Evolutionary conservation across 306 rosid species (phyloP).

Genomic region (Malus domestica): DNA sequence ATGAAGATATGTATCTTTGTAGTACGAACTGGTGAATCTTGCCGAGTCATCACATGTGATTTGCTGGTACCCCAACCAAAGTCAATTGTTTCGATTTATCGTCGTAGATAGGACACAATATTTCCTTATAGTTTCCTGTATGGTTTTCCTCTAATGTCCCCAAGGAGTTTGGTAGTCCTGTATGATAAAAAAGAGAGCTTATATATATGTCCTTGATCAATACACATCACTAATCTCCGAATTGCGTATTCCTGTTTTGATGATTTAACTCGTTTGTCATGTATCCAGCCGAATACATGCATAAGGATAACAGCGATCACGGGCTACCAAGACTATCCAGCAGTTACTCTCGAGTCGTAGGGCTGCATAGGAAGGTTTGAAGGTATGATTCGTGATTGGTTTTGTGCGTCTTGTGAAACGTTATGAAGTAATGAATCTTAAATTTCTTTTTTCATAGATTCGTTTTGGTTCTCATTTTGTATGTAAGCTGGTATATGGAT

Average conservation of each 20-base stretch:
- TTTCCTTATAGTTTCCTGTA: background rate
- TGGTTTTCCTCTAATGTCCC: background rate
- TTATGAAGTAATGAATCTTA: slow-evolving; percentile 14
- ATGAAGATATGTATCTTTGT: background rate
- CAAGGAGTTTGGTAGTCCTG: background rate
- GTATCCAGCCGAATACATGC: slow-evolving; percentile 80
- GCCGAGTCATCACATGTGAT: background rate
- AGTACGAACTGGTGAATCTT: background rate
- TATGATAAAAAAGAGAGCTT: background rate
- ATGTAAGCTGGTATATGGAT: slow-evolving; percentile 5
- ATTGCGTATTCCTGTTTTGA: slow-evolving; percentile 1
- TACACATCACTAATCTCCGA: background rate
- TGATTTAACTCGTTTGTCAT: slow-evolving; percentile 12
- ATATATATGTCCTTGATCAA: background rate
- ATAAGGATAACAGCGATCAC: slow-evolving; percentile 75
- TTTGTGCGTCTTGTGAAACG: background rate
- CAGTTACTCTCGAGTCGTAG: slow-evolving; percentile 57
- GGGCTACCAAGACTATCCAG: slow-evolving; percentile 87
- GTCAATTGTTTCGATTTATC: background rate
- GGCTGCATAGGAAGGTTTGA: background rate
- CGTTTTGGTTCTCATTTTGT: background rate
- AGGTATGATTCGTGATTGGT: background rate
- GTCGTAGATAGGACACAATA: background rate
- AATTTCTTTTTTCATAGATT: background rate
- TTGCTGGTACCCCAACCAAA: background rate